Conservation (phyloP, 768 basidiomycete species). For the Thelephora aurantiotincta region DNA sequence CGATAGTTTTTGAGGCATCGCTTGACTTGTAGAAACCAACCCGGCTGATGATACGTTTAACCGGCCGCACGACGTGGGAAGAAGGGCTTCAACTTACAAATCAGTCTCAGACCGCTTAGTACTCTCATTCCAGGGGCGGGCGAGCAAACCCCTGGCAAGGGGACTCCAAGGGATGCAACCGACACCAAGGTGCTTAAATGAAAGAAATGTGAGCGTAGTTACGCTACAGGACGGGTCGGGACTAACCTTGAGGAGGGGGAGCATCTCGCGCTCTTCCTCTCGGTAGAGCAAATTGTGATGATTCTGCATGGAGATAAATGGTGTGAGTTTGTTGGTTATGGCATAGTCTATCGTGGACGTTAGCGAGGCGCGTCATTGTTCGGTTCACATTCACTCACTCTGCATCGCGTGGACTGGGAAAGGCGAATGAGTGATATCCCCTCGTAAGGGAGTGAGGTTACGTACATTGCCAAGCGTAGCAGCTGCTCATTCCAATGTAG, state of each 20-base stretch:
- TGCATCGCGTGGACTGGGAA: constrained; percentile 18
- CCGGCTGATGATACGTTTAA: background rate
- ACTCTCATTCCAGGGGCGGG: constrained; percentile 13
- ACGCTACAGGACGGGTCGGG: background rate
- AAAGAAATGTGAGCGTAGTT: background rate
- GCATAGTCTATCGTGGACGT: constrained; percentile 18
- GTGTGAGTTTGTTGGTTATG: constrained; percentile 18
- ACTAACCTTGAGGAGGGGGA: constrained; percentile 20
- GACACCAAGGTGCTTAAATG: constrained; percentile 14
- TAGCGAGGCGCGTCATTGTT: background rate
- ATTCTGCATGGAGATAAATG: constrained; percentile 36
- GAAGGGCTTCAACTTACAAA: constrained; percentile 5
- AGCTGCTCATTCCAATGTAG: constrained; percentile 22
- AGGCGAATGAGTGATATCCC: background rate
- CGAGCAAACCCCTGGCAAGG: constrained; percentile 20
- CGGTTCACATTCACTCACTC: constrained; percentile 6
- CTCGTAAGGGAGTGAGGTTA: background rate
- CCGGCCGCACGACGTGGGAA: background rate
- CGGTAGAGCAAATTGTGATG: constrained; percentile 29
- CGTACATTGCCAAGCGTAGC: constrained; percentile 18
- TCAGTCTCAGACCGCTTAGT: constrained; percentile 15
- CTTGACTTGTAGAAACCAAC: constrained; percentile 6
- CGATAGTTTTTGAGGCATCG: constrained; percentile 6
- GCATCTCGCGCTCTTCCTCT: constrained; percentile 30
- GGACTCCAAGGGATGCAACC: constrained; percentile 28